Conservation (phyloP, 805 yeast species). For the Yamadazyma phyllophila region DNA sequence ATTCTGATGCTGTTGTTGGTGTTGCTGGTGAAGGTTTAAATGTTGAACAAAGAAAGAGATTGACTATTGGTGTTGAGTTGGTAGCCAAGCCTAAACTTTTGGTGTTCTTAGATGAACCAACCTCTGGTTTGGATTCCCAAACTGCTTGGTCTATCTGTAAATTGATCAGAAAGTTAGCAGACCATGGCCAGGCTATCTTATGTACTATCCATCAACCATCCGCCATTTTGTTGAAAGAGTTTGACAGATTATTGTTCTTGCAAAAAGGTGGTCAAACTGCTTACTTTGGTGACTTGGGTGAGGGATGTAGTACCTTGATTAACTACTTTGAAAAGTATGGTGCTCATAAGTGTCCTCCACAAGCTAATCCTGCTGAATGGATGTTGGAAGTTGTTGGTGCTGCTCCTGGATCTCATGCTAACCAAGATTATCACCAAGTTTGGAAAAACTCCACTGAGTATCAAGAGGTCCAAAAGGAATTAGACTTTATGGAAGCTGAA, state of each 20-base stretch:
- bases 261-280: conserved; percentile 78
- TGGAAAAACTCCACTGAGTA: conserved; percentile 73
- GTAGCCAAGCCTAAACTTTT: conserved; percentile 41
- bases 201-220: conserved; percentile 84
- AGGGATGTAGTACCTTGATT: conserved; percentile 55
- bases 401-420: conserved; percentile 75
- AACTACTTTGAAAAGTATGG: conserved; percentile 71
- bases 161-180: conserved; percentile 39
- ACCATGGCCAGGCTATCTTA: conserved; percentile 41
- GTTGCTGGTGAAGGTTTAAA: conserved; percentile 62
- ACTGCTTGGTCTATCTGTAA: conserved; percentile 44
- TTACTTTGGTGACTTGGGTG: conserved; percentile 79
- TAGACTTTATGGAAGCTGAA: conserved; percentile 63
- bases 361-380: conserved; percentile 63
- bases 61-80: conserved; percentile 42
- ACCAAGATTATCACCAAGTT: conserved; percentile 69
- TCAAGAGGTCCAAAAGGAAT: conserved; percentile 54
- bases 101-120: conserved; percentile 60
- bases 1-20: conserved; percentile 78
- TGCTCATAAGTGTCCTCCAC: conserved; percentile 45
- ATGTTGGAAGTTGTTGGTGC: conserved; percentile 86
- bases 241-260: conserved; percentile 68
- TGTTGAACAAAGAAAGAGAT: conserved; percentile 41
- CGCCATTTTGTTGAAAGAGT: conserved; percentile 71
- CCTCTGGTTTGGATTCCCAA: conserved; percentile 57